Base-by-base conservation (phyloP, 2,329 filamentous ascomycete genomes). In the Ceratocystis harringtonii region DNA sequence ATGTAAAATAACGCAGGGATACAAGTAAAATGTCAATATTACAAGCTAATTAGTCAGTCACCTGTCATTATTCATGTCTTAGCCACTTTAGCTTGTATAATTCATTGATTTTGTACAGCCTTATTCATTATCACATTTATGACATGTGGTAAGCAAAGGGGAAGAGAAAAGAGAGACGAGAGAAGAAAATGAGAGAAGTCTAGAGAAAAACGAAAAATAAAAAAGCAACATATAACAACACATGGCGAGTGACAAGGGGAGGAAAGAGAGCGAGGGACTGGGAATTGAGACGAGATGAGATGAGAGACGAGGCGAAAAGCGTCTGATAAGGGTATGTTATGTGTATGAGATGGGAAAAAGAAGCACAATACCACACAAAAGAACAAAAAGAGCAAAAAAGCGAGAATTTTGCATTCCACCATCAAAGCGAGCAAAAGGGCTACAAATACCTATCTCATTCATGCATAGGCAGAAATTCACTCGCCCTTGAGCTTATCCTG, bases 401-500 rank as follows among this genome's bases (percentile, higher is more conserved):
- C 32, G 43, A 44, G 10, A 50, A 58, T 22, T 41, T 1, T 43
- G 17, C 12, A 66, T 25, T 52, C 12, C 48, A 28, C 19, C 25
- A 25, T 52, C 1, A 52, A 25, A 52, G 19, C n/a, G 3, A 41
- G 19, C 15, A 41, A 28, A 28, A 25, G 36, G 48, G 7, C 5
- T 15, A 50, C 61, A 45, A 10, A 15, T 30, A 22, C 19, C 19
- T 19, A 52, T 52, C 7, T 22, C 19, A 52, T 52, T 0, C 48
- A 52, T 52, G 48, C 19, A 28, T 52, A 41, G 12, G 36, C 36
- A 41, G 12, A 22, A 28, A 30, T 68, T 72, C 81, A 84, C 76
- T 84, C 82, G 72, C 84, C 84, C 79, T 86, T 87, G 65, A 87
- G 79, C 78, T 87, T 87, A 71, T 86, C 84, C 76, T 87, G 84